phyloP scores from a whole-genome alignment of 208 protist species.

The Angomonas ambiguus region DNA sequence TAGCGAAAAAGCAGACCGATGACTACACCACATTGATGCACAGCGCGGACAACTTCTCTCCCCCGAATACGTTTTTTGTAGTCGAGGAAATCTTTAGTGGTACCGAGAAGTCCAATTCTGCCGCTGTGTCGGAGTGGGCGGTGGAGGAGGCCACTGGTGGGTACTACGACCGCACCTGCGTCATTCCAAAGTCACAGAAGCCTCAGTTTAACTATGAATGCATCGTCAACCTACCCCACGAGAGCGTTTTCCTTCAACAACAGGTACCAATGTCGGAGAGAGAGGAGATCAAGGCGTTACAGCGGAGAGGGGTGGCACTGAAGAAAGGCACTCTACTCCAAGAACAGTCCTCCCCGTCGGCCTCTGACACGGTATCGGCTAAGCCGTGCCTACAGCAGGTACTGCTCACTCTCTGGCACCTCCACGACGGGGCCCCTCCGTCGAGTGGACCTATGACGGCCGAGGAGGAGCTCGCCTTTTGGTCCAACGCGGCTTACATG shows the following conservation, averaged over 20 bases:
- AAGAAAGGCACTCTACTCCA: background rate
- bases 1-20: background rate
- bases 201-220: conserved; percentile 73
- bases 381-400: conserved; percentile 40
- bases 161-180: conserved; percentile 61
- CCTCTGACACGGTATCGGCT: background rate
- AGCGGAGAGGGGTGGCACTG: background rate
- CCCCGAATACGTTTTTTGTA: conserved; percentile 64
- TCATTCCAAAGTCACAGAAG: conserved; percentile 35
- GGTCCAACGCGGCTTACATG: conserved; percentile 51
- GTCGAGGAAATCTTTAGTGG: conserved; percentile 72
- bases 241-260: conserved; percentile 14
- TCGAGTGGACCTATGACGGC: background rate
- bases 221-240: conserved; percentile 52
- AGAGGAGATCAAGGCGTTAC: background rate
- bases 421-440: background rate
- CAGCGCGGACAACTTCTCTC: conserved; percentile 20
- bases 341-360: background rate
- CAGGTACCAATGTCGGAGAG: background rate
- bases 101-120: conserved; percentile 15
- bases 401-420: conserved; percentile 59
- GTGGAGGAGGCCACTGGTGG: conserved; percentile 54
- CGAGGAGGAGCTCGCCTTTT: conserved; percentile 33
- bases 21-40: background rate
- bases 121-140: conserved; percentile 51